phyloP scores from a whole-genome alignment of 1,284 basidiomycete genomes.

The Amylostereum areolatum region DNA sequence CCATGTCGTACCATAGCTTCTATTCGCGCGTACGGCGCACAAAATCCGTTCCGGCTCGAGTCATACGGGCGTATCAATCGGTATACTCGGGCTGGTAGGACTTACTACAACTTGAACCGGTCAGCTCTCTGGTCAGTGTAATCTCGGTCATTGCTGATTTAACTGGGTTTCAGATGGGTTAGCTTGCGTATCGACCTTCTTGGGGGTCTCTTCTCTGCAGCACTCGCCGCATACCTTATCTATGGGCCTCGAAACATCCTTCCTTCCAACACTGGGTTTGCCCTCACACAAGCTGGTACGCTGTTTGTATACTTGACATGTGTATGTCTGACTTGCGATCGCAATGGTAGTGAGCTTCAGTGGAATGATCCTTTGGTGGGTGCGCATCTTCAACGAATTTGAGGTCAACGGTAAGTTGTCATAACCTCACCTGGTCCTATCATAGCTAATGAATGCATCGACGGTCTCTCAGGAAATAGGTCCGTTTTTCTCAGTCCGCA shows the following conservation, averaged over 20 bases:
- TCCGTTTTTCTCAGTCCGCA: conserved; percentile 12
- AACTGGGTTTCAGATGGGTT: conserved; percentile 39
- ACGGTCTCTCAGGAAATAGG: conserved; percentile 38
- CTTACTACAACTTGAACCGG: conserved; percentile 52
- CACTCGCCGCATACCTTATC: conserved; percentile 48
- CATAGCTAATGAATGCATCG: not conserved
- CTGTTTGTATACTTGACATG: not conserved
- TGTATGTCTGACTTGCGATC: not conserved
- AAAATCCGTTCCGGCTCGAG: conserved; percentile 40
- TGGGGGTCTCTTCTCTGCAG: conserved; percentile 46
- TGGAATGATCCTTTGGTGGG: conserved; percentile 46
- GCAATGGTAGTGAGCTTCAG: conserved; percentile 43
- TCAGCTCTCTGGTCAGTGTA: conserved; percentile 11
- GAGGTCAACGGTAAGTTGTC: conserved; percentile 46
- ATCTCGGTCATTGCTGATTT: conserved; percentile 6
- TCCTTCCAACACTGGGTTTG: conserved; percentile 42
- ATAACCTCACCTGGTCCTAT: not conserved
- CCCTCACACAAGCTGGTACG: conserved; percentile 43
- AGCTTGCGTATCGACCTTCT: conserved; percentile 45
- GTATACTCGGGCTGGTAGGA: conserved; percentile 39
- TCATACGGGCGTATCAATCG: conserved; percentile 40
- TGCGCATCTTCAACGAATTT: conserved; percentile 48
- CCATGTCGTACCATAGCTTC: conserved; percentile 35
- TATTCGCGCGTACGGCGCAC: conserved; percentile 54
- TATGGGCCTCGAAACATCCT: conserved; percentile 35